These are phyloP conservation scores for Gomphus bonarii DNA, from an alignment of 1,284 basidiomycete genomes.

Conservation along the genomic window DNA sequence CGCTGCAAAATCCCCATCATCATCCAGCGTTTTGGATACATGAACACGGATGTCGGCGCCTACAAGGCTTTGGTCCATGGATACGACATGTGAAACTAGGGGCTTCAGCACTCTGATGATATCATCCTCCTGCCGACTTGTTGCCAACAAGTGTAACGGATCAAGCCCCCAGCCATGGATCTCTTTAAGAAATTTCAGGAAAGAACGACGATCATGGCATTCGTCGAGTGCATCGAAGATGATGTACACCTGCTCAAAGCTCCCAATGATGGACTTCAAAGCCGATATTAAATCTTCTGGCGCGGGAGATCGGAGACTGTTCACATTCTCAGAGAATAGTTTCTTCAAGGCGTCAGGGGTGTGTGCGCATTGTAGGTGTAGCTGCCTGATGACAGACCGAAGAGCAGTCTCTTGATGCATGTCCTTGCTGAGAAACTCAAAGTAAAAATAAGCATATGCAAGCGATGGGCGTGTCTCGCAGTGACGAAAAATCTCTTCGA, in stretches of 20 bases:
- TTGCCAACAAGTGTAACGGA: not conserved
- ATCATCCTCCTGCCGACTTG: not conserved
- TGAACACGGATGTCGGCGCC: not conserved
- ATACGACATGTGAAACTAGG: not conserved
- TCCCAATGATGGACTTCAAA: not conserved
- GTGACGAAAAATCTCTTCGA: not conserved
- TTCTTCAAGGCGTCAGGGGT: not conserved
- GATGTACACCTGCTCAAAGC: not conserved
- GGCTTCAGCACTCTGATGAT: not conserved
- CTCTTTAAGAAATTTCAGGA: not conserved
- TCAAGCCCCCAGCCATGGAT: not conserved
- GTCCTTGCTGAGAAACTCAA: not conserved
- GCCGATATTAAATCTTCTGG: not conserved
- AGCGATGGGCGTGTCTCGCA: not conserved
- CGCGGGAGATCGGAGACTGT: not conserved
- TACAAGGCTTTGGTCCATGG: not conserved
- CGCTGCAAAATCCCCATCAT: not conserved
- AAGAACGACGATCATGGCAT: not conserved
- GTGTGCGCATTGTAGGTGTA: not conserved
- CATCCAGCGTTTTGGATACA: not conserved
- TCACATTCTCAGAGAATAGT: not conserved
- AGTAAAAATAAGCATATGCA: not conserved
- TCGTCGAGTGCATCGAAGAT: not conserved
- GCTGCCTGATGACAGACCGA: not conserved
- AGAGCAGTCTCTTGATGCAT: not conserved